These are phyloP conservation scores for Vachellia pachyceras DNA, from an alignment of 306 rosid genomes.

Conservation along the genomic window DNA sequence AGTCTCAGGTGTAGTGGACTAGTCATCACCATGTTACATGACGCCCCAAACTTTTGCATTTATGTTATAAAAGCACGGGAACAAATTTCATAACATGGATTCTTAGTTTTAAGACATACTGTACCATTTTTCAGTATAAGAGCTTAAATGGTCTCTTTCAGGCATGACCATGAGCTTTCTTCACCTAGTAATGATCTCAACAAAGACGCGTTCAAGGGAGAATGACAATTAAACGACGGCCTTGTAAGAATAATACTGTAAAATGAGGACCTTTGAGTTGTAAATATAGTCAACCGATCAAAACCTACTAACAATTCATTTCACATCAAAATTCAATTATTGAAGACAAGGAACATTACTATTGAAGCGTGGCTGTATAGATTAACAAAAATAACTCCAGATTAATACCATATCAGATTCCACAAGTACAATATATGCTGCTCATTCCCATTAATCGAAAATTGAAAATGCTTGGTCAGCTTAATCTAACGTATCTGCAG, in stretches of 20 bases:
- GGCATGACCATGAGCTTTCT: background rate
- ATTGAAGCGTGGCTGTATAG: background rate
- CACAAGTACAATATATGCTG: conserved; percentile 2
- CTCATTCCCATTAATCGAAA: background rate
- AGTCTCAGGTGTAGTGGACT: background rate
- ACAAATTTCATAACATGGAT: conserved; percentile 11
- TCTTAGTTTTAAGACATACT: background rate
- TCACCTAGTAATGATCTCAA: conserved; percentile 8
- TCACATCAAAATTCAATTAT: background rate
- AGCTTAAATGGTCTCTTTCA: background rate
- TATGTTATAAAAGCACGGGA: background rate
- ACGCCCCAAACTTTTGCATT: background rate
- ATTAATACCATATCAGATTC: conserved; percentile 25
- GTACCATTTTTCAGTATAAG: background rate
- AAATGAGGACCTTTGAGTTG: background rate
- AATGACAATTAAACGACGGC: background rate
- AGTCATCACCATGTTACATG: background rate
- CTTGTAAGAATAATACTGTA: too few species aligned
- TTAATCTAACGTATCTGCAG: conserved; percentile 5
- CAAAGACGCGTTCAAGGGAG: background rate
- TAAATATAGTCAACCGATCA: background rate
- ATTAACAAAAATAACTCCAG: background rate
- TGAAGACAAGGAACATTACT: background rate
- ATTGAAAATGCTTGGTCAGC: conserved; percentile 18
- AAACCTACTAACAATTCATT: background rate